Evolutionary conservation across 371 early-diverging fungal species (phyloP).

Genomic region (Mucor ambiguus): DNA sequence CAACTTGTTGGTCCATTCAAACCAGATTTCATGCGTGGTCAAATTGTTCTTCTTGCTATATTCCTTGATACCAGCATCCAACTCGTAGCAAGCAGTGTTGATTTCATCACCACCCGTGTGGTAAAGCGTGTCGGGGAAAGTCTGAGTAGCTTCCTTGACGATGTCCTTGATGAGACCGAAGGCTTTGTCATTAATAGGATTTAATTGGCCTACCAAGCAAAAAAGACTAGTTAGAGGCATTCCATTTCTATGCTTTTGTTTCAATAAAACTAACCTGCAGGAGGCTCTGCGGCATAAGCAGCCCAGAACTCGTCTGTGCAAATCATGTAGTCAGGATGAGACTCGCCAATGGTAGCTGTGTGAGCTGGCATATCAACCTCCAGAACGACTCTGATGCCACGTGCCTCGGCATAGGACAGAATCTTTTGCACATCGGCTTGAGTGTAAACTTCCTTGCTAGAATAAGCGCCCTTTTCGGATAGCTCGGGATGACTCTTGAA

Average conservation of each 20-base stretch:
- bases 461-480: slow-evolving; percentile 68
- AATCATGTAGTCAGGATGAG: slow-evolving; percentile 53
- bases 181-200: slow-evolving; percentile 60
- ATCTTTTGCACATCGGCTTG: slow-evolving; percentile 61
- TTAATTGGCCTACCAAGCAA: slow-evolving; percentile 27
- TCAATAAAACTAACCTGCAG: slow-evolving; percentile 60
- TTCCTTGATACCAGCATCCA: slow-evolving; percentile 22
- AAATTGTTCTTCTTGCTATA: slow-evolving; percentile 30
- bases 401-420: slow-evolving; percentile 65
- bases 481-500: slow-evolving; percentile 68
- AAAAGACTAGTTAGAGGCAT: neutral
- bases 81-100: slow-evolving; percentile 65
- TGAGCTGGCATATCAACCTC: slow-evolving; percentile 87
- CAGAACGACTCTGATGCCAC: slow-evolving; percentile 78
- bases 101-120: slow-evolving; percentile 84
- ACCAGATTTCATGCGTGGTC: slow-evolving; percentile 28
- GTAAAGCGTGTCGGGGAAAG: slow-evolving; percentile 70
- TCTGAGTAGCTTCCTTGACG: slow-evolving; percentile 58
- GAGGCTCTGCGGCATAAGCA: slow-evolving; percentile 65
- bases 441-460: slow-evolving; percentile 56
- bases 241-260: neutral
- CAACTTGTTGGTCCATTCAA: slow-evolving; percentile 36
- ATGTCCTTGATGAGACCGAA: slow-evolving; percentile 63
- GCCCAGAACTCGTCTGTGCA: slow-evolving; percentile 55
- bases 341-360: slow-evolving; percentile 50